Conservation (phyloP, 2,329 filamentous ascomycete species). For the Macrophomina tecta region DNA sequence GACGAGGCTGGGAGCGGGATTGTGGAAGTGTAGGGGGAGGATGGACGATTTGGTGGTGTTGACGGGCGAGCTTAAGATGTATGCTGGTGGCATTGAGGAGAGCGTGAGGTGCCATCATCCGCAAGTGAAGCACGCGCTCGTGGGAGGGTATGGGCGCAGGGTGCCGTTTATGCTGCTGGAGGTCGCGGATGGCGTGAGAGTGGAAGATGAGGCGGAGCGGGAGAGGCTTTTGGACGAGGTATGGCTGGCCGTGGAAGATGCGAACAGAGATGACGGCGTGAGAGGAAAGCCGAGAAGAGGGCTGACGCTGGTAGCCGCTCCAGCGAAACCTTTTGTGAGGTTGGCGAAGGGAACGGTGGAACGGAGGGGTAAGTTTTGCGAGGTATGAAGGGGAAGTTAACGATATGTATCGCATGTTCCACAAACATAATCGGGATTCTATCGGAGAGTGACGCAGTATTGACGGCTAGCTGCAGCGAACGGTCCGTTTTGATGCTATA, state of each 20-base stretch:
- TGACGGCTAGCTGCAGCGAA: no score
- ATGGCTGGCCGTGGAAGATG: slow-evolving; percentile 22
- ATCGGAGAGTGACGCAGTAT: no score
- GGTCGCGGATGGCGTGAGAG: not conserved
- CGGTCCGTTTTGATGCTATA: no score
- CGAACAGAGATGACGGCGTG: slow-evolving; percentile 20
- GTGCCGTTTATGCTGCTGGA: slow-evolving; percentile 11
- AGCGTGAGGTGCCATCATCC: not conserved
- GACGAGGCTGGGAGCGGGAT: not conserved
- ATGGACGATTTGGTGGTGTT: slow-evolving; percentile 20
- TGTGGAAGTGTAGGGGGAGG: slow-evolving; percentile 14
- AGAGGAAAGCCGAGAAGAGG: not conserved
- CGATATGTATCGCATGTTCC: not conserved
- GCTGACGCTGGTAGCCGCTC: slow-evolving; percentile 1
- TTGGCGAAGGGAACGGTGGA: slow-evolving; percentile 14
- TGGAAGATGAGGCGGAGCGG: not conserved
- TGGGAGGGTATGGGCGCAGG: not conserved
- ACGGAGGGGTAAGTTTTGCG: slow-evolving; percentile 9
- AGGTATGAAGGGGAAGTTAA: slow-evolving; percentile 7
- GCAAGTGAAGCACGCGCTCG: not conserved
- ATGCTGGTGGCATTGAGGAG: slow-evolving; percentile 15
- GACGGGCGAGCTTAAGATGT: slow-evolving; percentile 26
- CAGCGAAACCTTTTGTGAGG: slow-evolving; percentile 12
- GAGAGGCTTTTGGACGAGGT: not conserved
- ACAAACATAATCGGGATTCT: no score